Percentiles rank a stretch among this genome's conserved stretches.
These are phyloP conservation scores for Cryphonectria parasitica DNA, from an alignment of 2,329 filamentous ascomycete species.

Conservation along the genomic window DNA sequence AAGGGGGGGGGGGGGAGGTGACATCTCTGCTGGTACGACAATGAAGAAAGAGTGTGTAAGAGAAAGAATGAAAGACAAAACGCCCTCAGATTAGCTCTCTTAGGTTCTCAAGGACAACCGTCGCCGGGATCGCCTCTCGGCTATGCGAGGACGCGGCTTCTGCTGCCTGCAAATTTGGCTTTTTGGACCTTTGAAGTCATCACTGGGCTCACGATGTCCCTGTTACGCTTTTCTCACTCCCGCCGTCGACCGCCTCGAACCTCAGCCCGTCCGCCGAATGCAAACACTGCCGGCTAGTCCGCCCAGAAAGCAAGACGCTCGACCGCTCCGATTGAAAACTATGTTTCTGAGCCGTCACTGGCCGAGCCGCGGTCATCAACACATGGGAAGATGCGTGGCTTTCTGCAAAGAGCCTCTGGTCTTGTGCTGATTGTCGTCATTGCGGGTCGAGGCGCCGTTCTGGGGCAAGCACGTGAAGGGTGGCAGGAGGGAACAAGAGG, in stretches of 20 bases:
- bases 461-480: constrained; percentile 11
- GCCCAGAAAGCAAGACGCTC: constrained; percentile 4
- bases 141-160: constrained; percentile 30
- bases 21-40: not conserved
- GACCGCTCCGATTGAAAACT: constrained; percentile 48
- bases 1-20: not conserved
- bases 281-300: not conserved
- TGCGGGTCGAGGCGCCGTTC: constrained; percentile 27
- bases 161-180: constrained; percentile 48
- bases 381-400: not conserved
- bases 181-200: constrained; percentile 44
- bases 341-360: constrained; percentile 36
- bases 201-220: constrained; percentile 37
- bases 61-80: constrained; percentile 2
- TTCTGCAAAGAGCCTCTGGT: constrained; percentile 18
- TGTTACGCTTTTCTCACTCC: constrained; percentile 13
- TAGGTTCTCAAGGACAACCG: constrained; percentile 45
- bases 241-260: constrained; percentile 8
- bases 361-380: constrained; percentile 23
- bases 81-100: constrained; percentile 49
- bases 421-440: constrained; percentile 33
- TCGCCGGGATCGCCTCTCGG: constrained; percentile 29
- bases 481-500: constrained; percentile 7
- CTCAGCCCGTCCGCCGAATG: not conserved
- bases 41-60: not conserved